These are phyloP conservation scores for Leucocoprinus leucothites DNA, from an alignment of 768 basidiomycete species.

Conservation along the genomic window DNA sequence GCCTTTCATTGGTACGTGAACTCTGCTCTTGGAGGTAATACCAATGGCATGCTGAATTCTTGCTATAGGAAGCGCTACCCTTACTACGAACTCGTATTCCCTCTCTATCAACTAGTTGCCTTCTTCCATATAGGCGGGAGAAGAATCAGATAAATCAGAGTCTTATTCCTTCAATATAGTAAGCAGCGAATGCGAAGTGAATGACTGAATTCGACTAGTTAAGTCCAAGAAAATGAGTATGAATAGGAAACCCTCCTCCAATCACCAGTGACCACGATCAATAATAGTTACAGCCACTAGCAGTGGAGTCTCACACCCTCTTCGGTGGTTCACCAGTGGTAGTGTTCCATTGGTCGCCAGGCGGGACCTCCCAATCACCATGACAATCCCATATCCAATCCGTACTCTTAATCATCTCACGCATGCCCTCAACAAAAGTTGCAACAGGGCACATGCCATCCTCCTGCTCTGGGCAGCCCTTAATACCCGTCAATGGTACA, in stretches of 20 bases:
- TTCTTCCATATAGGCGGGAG: too few relatives aligned
- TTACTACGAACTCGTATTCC: conserved; percentile 27
- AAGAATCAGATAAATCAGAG: background rate
- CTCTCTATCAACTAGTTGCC: conserved; percentile 26
- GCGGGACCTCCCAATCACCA: conserved; percentile 72
- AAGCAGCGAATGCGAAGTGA: too few relatives aligned
- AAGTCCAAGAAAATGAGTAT: too few relatives aligned
- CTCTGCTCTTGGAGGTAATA: too few relatives aligned
- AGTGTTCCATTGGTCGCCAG: conserved; percentile 69
- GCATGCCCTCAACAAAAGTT: conserved; percentile 68
- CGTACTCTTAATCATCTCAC: conserved; percentile 57
- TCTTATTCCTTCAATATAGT: too few relatives aligned
- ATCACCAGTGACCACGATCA: too few relatives aligned
- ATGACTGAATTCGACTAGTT: too few relatives aligned
- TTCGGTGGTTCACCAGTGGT: conserved; percentile 63
- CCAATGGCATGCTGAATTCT: too few relatives aligned
- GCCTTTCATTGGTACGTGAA: conserved; percentile 26
- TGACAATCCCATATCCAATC: conserved; percentile 77
- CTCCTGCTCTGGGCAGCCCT: conserved; percentile 66
- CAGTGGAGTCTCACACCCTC: background rate
- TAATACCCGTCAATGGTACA: conserved; percentile 73
- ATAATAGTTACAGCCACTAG: too few relatives aligned
- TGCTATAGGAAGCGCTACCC: conserved; percentile 26
- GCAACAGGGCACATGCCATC: conserved; percentile 78
- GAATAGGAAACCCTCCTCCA: too few relatives aligned